Evolutionary conservation across 192 early-diverging fungal genomes (phyloP).

Genomic region (Dissophora globulifera): DNA sequence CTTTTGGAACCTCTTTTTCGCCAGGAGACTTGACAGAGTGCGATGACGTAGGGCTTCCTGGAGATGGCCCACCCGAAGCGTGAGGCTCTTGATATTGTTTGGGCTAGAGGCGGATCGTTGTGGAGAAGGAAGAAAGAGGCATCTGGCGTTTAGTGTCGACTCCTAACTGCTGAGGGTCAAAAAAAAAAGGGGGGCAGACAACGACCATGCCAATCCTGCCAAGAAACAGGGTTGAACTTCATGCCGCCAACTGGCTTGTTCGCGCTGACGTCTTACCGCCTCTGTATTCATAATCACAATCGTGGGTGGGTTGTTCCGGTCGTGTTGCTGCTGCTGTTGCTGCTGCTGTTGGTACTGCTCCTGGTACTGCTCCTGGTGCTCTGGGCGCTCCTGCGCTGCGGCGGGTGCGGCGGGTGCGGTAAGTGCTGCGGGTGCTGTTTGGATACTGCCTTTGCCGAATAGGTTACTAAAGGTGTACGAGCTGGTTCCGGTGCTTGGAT

Average conservation of each 20-base stretch:
- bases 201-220: not conserved
- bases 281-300: not conserved
- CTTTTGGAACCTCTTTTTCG: slow-evolving; percentile 56
- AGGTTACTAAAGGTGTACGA: not conserved
- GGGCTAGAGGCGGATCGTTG: not conserved
- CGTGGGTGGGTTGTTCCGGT: slow-evolving; percentile 1
- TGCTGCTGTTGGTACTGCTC: not conserved
- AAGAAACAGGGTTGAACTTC: not conserved
- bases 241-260: not conserved
- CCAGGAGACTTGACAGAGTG: slow-evolving; percentile 14
- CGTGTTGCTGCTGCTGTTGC: not conserved
- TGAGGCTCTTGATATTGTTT: not conserved
- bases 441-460: not conserved
- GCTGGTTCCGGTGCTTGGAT: not conserved
- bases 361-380: not conserved
- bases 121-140: slow-evolving; percentile 3
- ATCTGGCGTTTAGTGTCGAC: not conserved
- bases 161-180: not conserved
- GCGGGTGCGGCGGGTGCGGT: not conserved
- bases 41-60: not conserved
- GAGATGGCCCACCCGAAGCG: not conserved
- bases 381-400: not conserved
- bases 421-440: not conserved
- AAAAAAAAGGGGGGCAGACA: not conserved
- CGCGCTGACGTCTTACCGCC: not conserved